These are phyloP conservation scores for Parastagonospora nodorum DNA, from an alignment of 2,329 filamentous ascomycete species.

Conservation along the genomic window DNA sequence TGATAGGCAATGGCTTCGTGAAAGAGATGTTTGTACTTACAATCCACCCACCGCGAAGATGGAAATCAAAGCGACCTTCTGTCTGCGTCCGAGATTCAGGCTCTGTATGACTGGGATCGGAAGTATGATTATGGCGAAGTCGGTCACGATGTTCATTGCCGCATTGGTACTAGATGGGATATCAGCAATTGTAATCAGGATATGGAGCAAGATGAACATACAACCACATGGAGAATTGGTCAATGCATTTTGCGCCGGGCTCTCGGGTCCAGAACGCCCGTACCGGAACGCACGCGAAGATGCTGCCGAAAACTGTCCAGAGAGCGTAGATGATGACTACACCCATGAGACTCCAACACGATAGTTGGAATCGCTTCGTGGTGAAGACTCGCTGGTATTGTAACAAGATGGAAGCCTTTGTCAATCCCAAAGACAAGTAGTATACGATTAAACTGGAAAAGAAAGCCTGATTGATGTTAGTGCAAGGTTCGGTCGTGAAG, in stretches of 20 bases:
- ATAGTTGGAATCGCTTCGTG: slow-evolving; percentile 31
- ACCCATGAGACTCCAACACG: slow-evolving; percentile 27
- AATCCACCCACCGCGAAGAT: slow-evolving; percentile 49
- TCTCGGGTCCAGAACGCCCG: slow-evolving; percentile 41
- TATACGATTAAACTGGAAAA: slow-evolving; percentile 41
- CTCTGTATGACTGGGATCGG: slow-evolving; percentile 42
- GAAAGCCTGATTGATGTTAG: slow-evolving; percentile 29
- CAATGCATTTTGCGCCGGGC: slow-evolving; percentile 32
- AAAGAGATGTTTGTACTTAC: slow-evolving; percentile 32
- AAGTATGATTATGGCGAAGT: slow-evolving; percentile 41
- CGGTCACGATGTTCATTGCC: slow-evolving; percentile 39
- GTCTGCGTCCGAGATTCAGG: slow-evolving; percentile 40
- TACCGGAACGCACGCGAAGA: slow-evolving; percentile 41
- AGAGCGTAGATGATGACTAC: slow-evolving; percentile 33
- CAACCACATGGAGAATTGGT: slow-evolving; percentile 39
- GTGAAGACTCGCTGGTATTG: slow-evolving; percentile 41
- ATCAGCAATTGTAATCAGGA: neutral
- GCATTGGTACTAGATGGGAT: slow-evolving; percentile 22
- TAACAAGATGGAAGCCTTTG: slow-evolving; percentile 41
- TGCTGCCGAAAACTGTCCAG: slow-evolving; percentile 39
- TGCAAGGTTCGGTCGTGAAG: neutral
- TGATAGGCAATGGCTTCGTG: neutral
- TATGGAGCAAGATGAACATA: neutral
- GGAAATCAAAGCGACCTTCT: slow-evolving; percentile 44
- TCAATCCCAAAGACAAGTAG: slow-evolving; percentile 39